phyloP scores from a whole-genome alignment of 257 asterid genomes.

The Avicennia marina region DNA sequence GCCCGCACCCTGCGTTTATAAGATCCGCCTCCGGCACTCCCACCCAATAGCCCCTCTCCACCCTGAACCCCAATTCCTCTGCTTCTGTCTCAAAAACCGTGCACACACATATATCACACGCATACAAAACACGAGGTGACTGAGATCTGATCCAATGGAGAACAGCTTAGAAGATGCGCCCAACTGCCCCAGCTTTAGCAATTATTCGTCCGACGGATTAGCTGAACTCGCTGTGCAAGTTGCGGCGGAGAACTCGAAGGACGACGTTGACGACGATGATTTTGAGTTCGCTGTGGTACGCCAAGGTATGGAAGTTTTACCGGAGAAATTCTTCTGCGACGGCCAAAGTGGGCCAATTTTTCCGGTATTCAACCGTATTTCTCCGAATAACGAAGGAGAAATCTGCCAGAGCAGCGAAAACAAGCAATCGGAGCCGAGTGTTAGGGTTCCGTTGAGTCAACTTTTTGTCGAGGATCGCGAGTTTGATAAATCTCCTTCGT shows the following conservation, averaged over 20 bases:
- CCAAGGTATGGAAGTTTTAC: conserved; percentile 20
- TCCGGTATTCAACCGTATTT: conserved; percentile 40
- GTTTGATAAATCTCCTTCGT: conserved; percentile 35
- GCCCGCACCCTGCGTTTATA: too few species aligned
- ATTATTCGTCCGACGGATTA: conserved; percentile 46
- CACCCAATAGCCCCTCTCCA: too few species aligned
- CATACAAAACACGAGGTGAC: too few species aligned
- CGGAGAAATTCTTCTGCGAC: conserved; percentile 26
- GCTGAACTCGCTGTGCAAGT: conserved; percentile 52
- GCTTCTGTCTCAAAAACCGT: too few species aligned
- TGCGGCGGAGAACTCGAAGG: conserved; percentile 9
- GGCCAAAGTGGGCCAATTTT: conserved; percentile 28
- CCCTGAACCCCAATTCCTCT: too few species aligned
- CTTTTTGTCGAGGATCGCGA: conserved; percentile 29
- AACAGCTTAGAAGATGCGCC: too few species aligned
- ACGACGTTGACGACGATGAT: conserved; percentile 41
- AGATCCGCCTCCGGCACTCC: too few species aligned
- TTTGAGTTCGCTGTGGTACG: conserved; percentile 59
- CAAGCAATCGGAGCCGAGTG: conserved; percentile 7
- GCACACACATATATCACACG: too few species aligned
- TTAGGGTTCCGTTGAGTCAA: conserved; percentile 24
- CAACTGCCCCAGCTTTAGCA: conserved; percentile 82
- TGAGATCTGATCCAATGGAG: too few species aligned
- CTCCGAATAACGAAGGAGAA: not conserved
- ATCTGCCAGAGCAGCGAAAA: not conserved